phyloP scores from a whole-genome alignment of 2,329 filamentous ascomycete genomes.

The Graphilbum fragrans region DNA sequence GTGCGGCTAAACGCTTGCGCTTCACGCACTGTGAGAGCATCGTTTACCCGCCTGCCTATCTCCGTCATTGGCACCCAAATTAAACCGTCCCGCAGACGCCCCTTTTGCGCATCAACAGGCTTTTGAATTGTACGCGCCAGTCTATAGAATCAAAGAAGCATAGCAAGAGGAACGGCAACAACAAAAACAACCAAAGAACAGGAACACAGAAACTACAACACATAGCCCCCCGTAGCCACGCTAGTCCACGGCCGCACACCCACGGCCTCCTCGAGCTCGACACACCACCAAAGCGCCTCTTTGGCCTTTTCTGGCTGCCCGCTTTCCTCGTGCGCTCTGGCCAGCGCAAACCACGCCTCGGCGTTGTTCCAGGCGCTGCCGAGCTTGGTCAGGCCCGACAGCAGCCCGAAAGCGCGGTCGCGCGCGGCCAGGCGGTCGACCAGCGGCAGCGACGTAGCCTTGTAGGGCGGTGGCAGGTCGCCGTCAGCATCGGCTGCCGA shows the following conservation, averaged over 20 bases:
- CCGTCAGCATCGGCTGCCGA: neutral
- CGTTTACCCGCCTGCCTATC: too few relatives aligned
- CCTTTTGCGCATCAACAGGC: too few relatives aligned
- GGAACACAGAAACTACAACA: constrained; percentile 28
- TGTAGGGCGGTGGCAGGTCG: constrained; percentile 33
- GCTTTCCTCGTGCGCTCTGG: constrained; percentile 76
- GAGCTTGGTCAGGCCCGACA: constrained; percentile 73
- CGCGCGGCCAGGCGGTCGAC: constrained; percentile 78
- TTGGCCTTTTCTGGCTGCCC: constrained; percentile 80
- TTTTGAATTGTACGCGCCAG: too few relatives aligned
- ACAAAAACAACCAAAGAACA: neutral
- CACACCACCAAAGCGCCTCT: constrained; percentile 93
- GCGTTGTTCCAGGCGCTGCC: constrained; percentile 82
- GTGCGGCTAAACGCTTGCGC: too few relatives aligned
- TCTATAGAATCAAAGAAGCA: too few relatives aligned
- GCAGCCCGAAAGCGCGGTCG: constrained; percentile 74
- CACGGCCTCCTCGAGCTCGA: constrained; percentile 80
- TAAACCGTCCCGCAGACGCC: too few relatives aligned
- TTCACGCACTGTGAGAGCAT: too few relatives aligned
- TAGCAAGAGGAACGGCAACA: too few relatives aligned
- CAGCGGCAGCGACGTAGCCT: constrained; percentile 51
- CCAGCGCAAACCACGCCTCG: constrained; percentile 86
- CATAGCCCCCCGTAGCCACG: constrained; percentile 55
- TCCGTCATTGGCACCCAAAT: too few relatives aligned
- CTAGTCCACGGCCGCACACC: constrained; percentile 70